phyloP scores from a whole-genome alignment of 495 filamentous ascomycete genomes.

The Melanomma pulvis-pyrius region DNA sequence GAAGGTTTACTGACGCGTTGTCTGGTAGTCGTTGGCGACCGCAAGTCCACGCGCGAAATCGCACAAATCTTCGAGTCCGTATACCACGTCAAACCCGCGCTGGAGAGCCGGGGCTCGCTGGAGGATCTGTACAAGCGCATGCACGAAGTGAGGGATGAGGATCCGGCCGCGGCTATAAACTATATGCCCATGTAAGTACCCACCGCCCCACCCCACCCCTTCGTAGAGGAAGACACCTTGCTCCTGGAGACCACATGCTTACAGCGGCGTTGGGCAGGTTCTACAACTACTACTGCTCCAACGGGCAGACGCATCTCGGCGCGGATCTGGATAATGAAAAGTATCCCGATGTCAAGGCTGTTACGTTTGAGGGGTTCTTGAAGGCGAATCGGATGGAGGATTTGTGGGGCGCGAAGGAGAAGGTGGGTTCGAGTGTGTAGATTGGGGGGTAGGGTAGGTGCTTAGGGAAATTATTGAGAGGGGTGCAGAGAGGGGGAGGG shows the following conservation, averaged over 20 bases:
- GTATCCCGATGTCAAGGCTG: constrained; percentile 45
- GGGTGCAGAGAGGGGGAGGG: no score
- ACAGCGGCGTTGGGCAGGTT: background rate
- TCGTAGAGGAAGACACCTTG: no score
- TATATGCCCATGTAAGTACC: background rate
- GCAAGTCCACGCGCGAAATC: background rate
- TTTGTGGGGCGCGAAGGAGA: background rate
- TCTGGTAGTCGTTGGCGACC: background rate
- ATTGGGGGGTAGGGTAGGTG: no score
- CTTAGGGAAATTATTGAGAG: no score
- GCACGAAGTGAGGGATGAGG: constrained; percentile 33
- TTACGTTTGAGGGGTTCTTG: constrained; percentile 9
- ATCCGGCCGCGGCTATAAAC: constrained; percentile 35
- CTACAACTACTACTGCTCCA: constrained; percentile 40
- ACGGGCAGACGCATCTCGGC: constrained; percentile 36
- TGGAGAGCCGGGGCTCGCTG: constrained; percentile 43
- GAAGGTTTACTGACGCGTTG: background rate
- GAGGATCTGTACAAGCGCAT: constrained; percentile 46
- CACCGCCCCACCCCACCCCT: background rate
- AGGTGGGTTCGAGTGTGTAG: background rate
- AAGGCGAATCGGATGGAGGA: background rate
- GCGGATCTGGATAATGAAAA: constrained; percentile 40
- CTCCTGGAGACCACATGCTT: background rate
- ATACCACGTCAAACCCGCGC: constrained; percentile 42
- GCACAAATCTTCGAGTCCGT: constrained; percentile 28